Base-by-base conservation (phyloP, 73 alveolate genomes). In the Symbiodinium natans region DNA sequence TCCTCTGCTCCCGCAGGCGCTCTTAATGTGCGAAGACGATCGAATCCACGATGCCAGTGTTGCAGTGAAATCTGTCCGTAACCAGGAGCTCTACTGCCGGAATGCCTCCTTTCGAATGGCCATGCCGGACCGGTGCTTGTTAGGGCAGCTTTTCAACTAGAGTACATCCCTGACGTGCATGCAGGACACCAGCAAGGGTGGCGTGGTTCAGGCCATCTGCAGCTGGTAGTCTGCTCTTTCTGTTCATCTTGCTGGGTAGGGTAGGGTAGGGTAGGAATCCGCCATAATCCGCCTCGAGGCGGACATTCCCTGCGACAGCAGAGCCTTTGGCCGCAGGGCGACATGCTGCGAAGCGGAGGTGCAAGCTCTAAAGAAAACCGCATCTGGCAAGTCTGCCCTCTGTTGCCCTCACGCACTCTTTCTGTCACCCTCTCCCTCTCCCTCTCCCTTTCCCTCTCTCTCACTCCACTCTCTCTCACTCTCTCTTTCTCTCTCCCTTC, bases 261-360 rank as follows among this genome's bases (percentile, higher is more conserved):
- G n/a, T n/a, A n/a, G n/a, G n/a, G n/a, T n/a, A n/a, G n/a, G n/a
- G n/a, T n/a, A n/a, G n/a, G n/a, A n/a, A n/a, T n/a, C n/a, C n/a
- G n/a, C n/a, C n/a, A n/a, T n/a, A n/a, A n/a, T n/a, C n/a, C n/a
- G n/a, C n/a, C n/a, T n/a, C 27, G 85, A 89, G 96, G 96, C 96
- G 2, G 96, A 89, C 75, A 89, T 89, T 7, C 96, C 96, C 52
- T 89, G 96, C 29, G 96, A 89, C 86, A 89, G 96, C 75, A 86
- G 96, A 11, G 96, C 96, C 52, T 89, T 89, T 21, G 96, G 96
- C 27, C 73, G 96, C 25, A 17, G 29, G 77, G 77, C 86, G 77
- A 89, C 96, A 48, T 89, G 96, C 87, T 89, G 96, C 54, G 77
- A 89, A 15, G 96, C 96, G 21, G 96, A 89, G 96, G 96, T 42